A percentile compares a stretch with the other conserved stretches of the same genome.
These are phyloP conservation scores for Tephrocybe rancida DNA, from an alignment of 768 basidiomycete species.

Conservation along the genomic window DNA sequence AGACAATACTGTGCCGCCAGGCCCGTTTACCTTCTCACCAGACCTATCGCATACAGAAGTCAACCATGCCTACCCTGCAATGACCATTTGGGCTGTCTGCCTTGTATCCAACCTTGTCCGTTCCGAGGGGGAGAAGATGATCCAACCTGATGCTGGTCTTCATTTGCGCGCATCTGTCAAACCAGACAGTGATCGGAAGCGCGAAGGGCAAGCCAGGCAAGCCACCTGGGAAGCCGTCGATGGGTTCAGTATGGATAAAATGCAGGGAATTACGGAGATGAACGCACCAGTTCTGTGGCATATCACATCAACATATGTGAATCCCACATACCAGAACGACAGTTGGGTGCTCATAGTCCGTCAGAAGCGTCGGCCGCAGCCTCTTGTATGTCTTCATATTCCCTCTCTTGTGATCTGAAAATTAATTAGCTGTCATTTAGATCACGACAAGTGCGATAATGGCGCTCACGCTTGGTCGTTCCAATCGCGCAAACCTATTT, in stretches of 20 bases:
- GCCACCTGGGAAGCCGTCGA: slow-evolving; percentile 15
- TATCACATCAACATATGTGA: slow-evolving; percentile 8
- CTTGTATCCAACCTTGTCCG: slow-evolving; percentile 5
- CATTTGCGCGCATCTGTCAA: slow-evolving; percentile 12
- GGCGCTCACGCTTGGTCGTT: slow-evolving; percentile 18
- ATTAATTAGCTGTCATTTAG: background rate
- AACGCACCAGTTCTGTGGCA: slow-evolving; percentile 15
- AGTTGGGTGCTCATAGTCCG: background rate
- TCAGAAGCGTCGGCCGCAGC: slow-evolving; percentile 5
- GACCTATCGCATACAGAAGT: background rate
- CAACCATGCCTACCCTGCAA: slow-evolving; percentile 3
- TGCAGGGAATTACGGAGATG: slow-evolving; percentile 8
- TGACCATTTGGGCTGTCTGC: slow-evolving; percentile 15
- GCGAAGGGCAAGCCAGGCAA: background rate
- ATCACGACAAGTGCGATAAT: slow-evolving; percentile 18
- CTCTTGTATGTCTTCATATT: slow-evolving; percentile 8
- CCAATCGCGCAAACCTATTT: slow-evolving; percentile 14
- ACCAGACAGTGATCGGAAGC: background rate
- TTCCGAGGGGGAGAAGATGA: slow-evolving; percentile 10
- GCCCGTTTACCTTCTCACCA: background rate
- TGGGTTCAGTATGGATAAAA: slow-evolving; percentile 13
- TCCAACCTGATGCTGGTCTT: slow-evolving; percentile 5
- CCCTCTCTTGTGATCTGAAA: too few relatives aligned
- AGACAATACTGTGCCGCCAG: background rate
- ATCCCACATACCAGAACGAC: background rate